phyloP scores from a whole-genome alignment of 306 rosid species.

The Echinosophora koreensis region DNA sequence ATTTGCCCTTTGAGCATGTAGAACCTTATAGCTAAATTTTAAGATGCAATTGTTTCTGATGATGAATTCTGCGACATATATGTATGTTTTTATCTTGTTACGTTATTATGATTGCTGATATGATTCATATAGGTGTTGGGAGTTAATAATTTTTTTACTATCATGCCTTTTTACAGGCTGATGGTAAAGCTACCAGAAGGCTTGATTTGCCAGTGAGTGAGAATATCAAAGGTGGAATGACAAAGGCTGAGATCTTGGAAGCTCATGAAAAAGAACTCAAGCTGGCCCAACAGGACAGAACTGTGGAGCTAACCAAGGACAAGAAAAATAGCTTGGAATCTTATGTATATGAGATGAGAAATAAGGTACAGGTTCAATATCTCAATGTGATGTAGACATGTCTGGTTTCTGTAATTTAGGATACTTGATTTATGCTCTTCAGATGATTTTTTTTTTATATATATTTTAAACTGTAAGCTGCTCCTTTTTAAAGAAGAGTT shows the following conservation, averaged over 20 bases:
- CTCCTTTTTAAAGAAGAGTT: constrained; percentile 5
- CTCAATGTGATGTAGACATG: constrained; percentile 23
- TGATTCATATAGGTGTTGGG: constrained; percentile 36
- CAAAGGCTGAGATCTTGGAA: constrained; percentile 71
- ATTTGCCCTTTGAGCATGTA: neutral
- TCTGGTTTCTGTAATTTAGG: constrained; percentile 41
- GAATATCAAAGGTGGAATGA: constrained; percentile 82
- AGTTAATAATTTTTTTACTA: constrained; percentile 10
- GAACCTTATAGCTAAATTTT: neutral
- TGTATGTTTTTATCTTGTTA: neutral
- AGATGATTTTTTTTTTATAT: neutral
- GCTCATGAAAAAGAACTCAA: constrained; percentile 75
- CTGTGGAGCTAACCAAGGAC: constrained; percentile 85
- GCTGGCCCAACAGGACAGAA: constrained; percentile 81
- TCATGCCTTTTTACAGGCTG: constrained; percentile 62
- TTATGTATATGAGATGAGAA: constrained; percentile 92
- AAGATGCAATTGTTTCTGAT: constrained; percentile 1
- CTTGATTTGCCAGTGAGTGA: constrained; percentile 68
- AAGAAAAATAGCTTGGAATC: constrained; percentile 94
- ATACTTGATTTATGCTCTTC: constrained; percentile 24
- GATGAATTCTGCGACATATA: constrained; percentile 8
- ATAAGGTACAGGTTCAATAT: constrained; percentile 69
- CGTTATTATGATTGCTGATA: constrained; percentile 26
- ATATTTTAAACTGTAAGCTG: neutral
- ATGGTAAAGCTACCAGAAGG: constrained; percentile 66